Conservation (phyloP, 805 yeast genomes). For the Ogataea henricii region DNA sequence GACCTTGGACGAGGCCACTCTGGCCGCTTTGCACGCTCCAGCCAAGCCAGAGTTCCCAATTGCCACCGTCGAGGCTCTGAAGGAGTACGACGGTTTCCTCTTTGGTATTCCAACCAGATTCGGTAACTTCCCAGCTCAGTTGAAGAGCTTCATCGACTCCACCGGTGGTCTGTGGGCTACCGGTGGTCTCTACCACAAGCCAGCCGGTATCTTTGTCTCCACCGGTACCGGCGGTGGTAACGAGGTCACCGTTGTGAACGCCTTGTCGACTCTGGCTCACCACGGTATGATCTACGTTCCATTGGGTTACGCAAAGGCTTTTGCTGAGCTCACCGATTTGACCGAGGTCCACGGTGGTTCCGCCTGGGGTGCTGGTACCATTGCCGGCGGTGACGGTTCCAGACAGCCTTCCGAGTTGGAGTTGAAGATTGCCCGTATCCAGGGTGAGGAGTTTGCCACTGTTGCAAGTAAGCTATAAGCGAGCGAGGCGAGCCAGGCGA, state of each 20-base stretch:
- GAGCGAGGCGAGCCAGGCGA: neutral
- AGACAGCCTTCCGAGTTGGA: constrained; percentile 67
- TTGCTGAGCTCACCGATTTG: constrained; percentile 55
- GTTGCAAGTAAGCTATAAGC: constrained; percentile 36
- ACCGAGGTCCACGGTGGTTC: constrained; percentile 79
- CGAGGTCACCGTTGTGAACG: constrained; percentile 67
- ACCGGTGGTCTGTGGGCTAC: constrained; percentile 81
- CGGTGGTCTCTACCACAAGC: constrained; percentile 74
- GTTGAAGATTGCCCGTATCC: constrained; percentile 60
- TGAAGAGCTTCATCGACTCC: constrained; percentile 74
- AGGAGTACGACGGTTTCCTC: constrained; percentile 73
- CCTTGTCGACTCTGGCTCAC: constrained; percentile 67
- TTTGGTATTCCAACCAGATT: constrained; percentile 88
- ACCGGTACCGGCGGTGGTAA: constrained; percentile 88
- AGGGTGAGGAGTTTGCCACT: constrained; percentile 67
- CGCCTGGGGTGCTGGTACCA: constrained; percentile 86
- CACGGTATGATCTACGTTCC: constrained; percentile 84
- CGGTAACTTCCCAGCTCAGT: constrained; percentile 81
- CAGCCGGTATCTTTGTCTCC: constrained; percentile 72
- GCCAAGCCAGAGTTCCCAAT: constrained; percentile 65
- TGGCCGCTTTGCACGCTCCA: constrained; percentile 61
- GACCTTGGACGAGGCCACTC: constrained; percentile 63
- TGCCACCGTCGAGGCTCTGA: constrained; percentile 61
- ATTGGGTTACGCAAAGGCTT: constrained; percentile 65
- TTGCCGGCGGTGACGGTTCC: constrained; percentile 78